Conservation (phyloP, 805 yeast species). For the Pichia californica region DNA sequence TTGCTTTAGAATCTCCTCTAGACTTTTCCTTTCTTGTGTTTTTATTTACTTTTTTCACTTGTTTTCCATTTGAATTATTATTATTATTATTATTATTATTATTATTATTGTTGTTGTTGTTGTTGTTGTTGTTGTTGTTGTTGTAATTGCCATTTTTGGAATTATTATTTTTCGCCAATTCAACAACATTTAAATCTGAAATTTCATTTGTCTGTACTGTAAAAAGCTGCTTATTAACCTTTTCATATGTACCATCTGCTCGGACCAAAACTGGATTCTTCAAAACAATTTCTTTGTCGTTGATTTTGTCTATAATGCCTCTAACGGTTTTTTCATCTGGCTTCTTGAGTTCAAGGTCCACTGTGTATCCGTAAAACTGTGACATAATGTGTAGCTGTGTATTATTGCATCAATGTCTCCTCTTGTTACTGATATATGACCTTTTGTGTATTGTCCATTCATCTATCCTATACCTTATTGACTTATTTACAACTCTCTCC, state of each 20-base stretch:
- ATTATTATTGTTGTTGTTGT: too few species aligned
- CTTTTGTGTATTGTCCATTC: too few species aligned
- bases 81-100: not conserved
- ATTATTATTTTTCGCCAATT: constrained; percentile 33
- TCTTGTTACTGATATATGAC: too few species aligned
- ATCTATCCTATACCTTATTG: too few species aligned
- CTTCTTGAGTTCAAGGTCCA: constrained; percentile 38
- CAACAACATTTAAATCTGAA: constrained; percentile 49
- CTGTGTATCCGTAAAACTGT: constrained; percentile 41
- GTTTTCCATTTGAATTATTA: constrained; percentile 21
- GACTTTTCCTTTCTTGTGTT: not conserved
- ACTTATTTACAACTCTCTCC: too few species aligned
- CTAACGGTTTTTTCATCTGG: constrained; percentile 22
- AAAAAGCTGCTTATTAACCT: constrained; percentile 16
- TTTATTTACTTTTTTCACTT: constrained; percentile 11
- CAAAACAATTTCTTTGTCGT: constrained; percentile 20
- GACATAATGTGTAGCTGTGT: constrained; percentile 17
- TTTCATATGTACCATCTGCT: constrained; percentile 17
- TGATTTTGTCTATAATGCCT: constrained; percentile 23
- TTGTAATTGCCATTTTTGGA: constrained; percentile 17
- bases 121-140: too few species aligned
- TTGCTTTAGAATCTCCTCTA: not conserved
- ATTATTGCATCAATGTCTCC: too few species aligned
- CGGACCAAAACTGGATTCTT: constrained; percentile 29
- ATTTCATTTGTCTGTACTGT: constrained; percentile 34